A percentile compares a stretch with the other conserved stretches of the same genome.
phyloP scores from a whole-genome alignment of 805 yeast species.

The Candida silvatica region DNA sequence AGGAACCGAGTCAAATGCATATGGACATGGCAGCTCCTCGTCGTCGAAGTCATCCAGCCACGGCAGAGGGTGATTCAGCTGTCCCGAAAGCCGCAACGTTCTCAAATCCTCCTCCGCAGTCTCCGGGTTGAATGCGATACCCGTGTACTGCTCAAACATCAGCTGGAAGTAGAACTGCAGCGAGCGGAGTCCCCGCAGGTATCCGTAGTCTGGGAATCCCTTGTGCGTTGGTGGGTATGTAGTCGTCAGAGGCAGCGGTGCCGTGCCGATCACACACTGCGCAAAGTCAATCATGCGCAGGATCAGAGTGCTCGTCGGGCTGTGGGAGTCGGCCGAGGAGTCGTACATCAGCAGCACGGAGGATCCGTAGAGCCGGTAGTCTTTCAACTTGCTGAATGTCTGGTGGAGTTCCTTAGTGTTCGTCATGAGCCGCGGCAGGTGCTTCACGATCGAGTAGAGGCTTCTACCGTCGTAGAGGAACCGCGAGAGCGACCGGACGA shows the following conservation, averaged over 20 bases:
- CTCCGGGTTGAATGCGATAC: conserved; percentile 19
- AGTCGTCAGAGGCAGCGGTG: conserved; percentile 31
- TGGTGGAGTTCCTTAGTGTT: conserved; percentile 50
- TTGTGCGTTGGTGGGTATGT: conserved; percentile 69
- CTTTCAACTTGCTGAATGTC: conserved; percentile 48
- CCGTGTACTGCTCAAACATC: conserved; percentile 51
- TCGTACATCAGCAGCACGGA: conserved; percentile 86
- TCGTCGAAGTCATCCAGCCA: conserved; percentile 30
- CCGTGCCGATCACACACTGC: conserved; percentile 71
- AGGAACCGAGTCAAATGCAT: conserved; percentile 16
- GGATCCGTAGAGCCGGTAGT: conserved; percentile 89
- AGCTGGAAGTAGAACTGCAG: conserved; percentile 55
- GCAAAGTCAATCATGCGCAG: conserved; percentile 94
- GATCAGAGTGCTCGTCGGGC: conserved; percentile 17
- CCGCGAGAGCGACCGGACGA: conserved; percentile 64
- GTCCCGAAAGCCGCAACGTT: conserved; percentile 4
- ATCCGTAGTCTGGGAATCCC: conserved; percentile 67
- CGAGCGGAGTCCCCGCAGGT: conserved; percentile 72
- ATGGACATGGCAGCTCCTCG: conserved; percentile 15
- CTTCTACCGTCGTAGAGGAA: conserved; percentile 72
- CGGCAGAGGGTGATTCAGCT: conserved; percentile 14
- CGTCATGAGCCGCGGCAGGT: conserved; percentile 58
- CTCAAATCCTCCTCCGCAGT: conserved; percentile 5
- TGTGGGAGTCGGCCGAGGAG: conserved; percentile 31
- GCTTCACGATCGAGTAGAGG: conserved; percentile 48